These are phyloP conservation scores for Leersia perrieri DNA, from an alignment of 176 grass and related monocot genomes.

Conservation along the genomic window DNA sequence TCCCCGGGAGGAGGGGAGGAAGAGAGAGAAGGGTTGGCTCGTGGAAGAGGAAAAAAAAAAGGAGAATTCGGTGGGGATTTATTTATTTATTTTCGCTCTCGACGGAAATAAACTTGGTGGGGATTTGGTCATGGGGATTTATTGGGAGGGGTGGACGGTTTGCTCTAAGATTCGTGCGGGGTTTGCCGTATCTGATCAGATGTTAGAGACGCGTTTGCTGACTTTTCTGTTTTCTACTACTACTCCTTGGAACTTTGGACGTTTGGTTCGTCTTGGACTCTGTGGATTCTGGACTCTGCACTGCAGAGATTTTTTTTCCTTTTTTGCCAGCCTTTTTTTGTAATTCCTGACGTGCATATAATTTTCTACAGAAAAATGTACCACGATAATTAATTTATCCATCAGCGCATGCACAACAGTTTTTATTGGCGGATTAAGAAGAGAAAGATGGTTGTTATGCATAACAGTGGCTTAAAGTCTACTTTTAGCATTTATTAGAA, in stretches of 20 bases:
- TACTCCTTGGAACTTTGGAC: too few species aligned
- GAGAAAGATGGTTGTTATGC: too few species aligned
- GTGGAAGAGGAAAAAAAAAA: neutral
- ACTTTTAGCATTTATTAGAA: too few species aligned
- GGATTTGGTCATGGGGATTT: neutral
- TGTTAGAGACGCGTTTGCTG: neutral
- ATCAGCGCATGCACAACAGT: too few species aligned
- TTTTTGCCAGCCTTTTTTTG: too few species aligned
- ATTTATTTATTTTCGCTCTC: neutral
- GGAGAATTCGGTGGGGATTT: neutral
- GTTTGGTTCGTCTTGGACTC: neutral
- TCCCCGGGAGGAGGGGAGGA: conserved; percentile 6
- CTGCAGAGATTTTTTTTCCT: neutral
- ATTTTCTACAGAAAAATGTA: too few species aligned
- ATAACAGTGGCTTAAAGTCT: too few species aligned
- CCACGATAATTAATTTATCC: too few species aligned
- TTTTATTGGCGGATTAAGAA: too few species aligned
- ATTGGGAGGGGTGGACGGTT: neutral
- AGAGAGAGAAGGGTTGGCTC: neutral
- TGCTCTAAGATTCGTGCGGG: neutral
- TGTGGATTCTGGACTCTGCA: too few species aligned
- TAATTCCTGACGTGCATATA: too few species aligned
- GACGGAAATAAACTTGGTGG: neutral
- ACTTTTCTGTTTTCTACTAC: neutral
- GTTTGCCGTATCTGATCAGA: neutral